These are phyloP conservation scores for Cercophora newfieldiana DNA, from an alignment of 495 filamentous ascomycete genomes.

Conservation along the genomic window DNA sequence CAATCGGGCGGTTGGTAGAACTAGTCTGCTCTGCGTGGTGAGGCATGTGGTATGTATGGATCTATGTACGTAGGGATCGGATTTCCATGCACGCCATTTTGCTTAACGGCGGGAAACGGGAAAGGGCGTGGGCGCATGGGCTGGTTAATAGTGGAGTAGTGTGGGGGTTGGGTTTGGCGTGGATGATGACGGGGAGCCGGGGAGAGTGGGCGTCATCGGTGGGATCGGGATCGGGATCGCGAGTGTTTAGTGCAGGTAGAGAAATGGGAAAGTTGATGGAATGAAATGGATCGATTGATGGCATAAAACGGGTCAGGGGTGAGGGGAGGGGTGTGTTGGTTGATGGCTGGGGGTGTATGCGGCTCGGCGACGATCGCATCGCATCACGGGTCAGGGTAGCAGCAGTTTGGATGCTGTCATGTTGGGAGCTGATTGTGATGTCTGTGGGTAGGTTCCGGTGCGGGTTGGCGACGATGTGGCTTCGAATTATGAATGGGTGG, in stretches of 20 bases:
- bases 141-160: background rate
- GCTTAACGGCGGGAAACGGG: background rate
- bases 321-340: background rate
- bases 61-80: background rate
- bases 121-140: too few species aligned
- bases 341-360: background rate
- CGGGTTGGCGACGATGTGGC: background rate
- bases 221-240: background rate
- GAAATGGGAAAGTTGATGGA: background rate
- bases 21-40: background rate
- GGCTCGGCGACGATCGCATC: background rate
- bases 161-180: background rate
- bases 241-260: background rate
- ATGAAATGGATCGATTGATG: too few species aligned
- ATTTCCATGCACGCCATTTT: background rate
- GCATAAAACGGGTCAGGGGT: too few species aligned
- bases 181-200: background rate
- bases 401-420: background rate
- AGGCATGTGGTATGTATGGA: background rate
- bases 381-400: background rate
- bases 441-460: background rate
- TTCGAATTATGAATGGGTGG: background rate
- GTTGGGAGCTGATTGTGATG: background rate
- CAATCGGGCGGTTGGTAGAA: too few species aligned
- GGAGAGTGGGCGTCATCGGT: background rate